These are phyloP conservation scores for Ampelocalamus luodianensis DNA, from an alignment of 176 grass and related monocot species.

Conservation along the genomic window DNA sequence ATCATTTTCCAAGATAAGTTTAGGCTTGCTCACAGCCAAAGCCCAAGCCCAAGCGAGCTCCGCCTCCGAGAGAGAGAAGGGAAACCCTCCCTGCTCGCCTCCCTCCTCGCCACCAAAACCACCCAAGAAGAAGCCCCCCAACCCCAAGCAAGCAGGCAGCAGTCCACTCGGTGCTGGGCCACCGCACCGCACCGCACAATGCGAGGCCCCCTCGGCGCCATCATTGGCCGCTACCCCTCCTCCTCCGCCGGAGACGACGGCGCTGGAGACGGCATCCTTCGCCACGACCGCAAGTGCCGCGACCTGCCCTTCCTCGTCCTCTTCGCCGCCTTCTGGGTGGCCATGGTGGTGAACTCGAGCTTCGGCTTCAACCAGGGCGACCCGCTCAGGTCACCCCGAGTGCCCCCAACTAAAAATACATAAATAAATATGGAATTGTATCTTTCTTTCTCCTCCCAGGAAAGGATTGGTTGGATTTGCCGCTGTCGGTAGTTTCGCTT, in stretches of 20 bases:
- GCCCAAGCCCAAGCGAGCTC: no score
- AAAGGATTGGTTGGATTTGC: not conserved
- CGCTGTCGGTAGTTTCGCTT: conserved; percentile 22
- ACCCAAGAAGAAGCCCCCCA: no score
- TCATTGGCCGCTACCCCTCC: conserved; percentile 71
- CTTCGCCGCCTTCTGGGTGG: conserved; percentile 86
- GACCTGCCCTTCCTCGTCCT: conserved; percentile 82
- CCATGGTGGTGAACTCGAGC: conserved; percentile 95
- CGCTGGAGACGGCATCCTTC: conserved; percentile 56
- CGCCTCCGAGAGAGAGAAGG: no score
- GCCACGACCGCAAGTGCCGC: conserved; percentile 82
- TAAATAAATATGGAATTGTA: no score
- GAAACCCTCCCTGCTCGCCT: no score
- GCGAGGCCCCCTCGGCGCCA: conserved; percentile 75
- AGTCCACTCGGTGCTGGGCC: no score
- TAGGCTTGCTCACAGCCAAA: no score
- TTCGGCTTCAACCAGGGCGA: conserved; percentile 96
- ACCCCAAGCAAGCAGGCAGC: no score
- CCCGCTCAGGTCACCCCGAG: conserved; percentile 63
- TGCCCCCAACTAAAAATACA: not conserved
- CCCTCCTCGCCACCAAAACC: no score
- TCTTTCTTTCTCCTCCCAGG: not conserved
- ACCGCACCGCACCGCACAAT: conserved; percentile 7
- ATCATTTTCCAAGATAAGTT: no score
- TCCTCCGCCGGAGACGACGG: conserved; percentile 41